A percentile compares a stretch with the other conserved stretches of the same genome.
Evolutionary conservation across 176 grass and related monocot species (phyloP).

Genomic region (Oropetium thomaeum): DNA sequence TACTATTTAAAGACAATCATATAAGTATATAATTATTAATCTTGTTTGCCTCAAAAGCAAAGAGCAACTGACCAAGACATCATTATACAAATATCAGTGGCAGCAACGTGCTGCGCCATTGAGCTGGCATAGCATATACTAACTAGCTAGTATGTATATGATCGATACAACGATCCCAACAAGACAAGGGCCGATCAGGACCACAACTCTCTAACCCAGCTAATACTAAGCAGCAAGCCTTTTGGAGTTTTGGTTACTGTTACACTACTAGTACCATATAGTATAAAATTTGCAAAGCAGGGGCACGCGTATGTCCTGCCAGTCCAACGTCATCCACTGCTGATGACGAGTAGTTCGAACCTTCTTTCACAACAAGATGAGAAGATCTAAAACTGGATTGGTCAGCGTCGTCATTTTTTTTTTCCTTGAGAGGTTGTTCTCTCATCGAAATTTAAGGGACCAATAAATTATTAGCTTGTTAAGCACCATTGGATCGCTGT

Average conservation of each 20-base stretch:
- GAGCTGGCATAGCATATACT: too few relatives aligned
- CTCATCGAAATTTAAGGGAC: too few relatives aligned
- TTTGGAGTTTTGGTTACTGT: too few relatives aligned
- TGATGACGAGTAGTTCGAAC: neutral
- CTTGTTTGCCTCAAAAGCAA: conserved; percentile 30
- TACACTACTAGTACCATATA: neutral
- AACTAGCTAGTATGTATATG: conserved; percentile 23
- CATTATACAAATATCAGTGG: neutral
- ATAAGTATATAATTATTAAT: neutral
- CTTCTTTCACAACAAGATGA: neutral
- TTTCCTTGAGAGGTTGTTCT: too few relatives aligned
- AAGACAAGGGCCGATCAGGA: conserved; percentile 10
- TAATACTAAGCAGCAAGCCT: too few relatives aligned
- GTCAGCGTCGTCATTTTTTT: too few relatives aligned
- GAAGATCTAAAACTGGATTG: too few relatives aligned
- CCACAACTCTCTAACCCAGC: neutral
- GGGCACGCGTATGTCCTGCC: neutral
- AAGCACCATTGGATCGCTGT: too few relatives aligned
- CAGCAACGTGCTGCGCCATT: neutral
- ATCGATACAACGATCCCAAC: too few relatives aligned
- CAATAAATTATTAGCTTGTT: too few relatives aligned
- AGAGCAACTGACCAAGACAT: neutral
- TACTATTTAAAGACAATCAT: too few relatives aligned
- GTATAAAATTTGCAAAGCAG: neutral
- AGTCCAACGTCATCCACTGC: neutral